Percentiles rank a stretch among this genome's conserved stretches.
phyloP scores from a whole-genome alignment of 441 rosid genomes.

The Hura crepitans region DNA sequence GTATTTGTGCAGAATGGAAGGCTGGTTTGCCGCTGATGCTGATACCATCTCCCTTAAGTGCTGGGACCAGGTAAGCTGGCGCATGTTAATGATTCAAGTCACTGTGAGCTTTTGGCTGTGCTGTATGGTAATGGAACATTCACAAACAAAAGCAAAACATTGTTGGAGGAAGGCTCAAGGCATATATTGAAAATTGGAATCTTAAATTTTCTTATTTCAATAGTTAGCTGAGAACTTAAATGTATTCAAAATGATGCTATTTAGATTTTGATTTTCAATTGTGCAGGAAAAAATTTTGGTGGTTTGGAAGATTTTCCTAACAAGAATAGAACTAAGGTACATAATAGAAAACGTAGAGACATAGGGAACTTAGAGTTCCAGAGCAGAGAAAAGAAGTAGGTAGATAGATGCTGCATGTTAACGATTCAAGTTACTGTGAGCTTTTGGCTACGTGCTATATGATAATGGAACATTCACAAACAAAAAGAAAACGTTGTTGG shows the following conservation, averaged over 20 bases:
- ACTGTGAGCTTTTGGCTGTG: too few relatives aligned
- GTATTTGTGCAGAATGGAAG: conserved; percentile 98
- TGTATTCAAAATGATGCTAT: not conserved
- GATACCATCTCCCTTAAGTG: conserved; percentile 77
- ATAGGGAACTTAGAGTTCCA: too few relatives aligned
- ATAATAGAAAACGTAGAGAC: too few relatives aligned
- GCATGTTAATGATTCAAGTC: not conserved
- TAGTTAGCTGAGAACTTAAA: not conserved
- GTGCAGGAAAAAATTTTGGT: too few relatives aligned
- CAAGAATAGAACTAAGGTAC: too few relatives aligned
- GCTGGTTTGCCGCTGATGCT: conserved; percentile 99
- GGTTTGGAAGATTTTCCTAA: too few relatives aligned
- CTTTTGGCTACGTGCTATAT: not conserved
- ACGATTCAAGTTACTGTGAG: not conserved
- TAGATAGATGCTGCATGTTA: conserved; percentile 16
- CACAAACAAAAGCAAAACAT: too few relatives aligned
- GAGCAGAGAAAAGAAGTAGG: too few relatives aligned
- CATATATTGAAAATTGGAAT: not conserved
- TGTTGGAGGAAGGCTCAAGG: not conserved
- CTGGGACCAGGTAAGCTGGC: conserved; percentile 72
- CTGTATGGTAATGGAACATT: not conserved
- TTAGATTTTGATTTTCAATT: too few relatives aligned
- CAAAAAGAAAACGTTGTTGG: too few relatives aligned
- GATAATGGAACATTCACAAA: not conserved
- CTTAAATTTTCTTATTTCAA: not conserved